phyloP scores from a whole-genome alignment of 176 grass and related monocot species.

The Phoenix roebelenii region DNA sequence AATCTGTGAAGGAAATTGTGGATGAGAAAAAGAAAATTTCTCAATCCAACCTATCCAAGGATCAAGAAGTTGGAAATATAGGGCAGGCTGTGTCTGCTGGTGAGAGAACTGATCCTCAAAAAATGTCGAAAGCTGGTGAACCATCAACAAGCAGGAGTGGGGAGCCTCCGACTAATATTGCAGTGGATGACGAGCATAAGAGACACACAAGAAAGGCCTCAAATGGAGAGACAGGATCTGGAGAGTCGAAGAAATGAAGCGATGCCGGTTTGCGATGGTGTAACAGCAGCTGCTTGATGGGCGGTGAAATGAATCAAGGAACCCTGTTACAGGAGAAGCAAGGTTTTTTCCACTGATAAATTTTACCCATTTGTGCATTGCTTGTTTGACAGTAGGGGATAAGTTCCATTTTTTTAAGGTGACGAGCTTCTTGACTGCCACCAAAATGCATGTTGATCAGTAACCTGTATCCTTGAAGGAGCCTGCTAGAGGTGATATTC shows the following conservation, averaged over 20 bases:
- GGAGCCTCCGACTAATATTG: not conserved
- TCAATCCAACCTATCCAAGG: slow-evolving; percentile 9
- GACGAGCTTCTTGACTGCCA: no score
- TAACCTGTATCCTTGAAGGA: no score
- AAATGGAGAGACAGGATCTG: not conserved
- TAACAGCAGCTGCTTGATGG: not conserved
- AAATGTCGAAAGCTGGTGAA: not conserved
- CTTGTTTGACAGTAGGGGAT: not conserved
- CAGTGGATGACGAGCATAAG: slow-evolving; percentile 1
- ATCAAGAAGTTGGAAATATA: slow-evolving; percentile 4
- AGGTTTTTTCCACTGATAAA: not conserved
- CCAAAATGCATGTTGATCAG: no score
- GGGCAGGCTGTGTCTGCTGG: not conserved
- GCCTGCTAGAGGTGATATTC: no score
- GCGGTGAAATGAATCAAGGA: not conserved
- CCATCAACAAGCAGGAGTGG: not conserved
- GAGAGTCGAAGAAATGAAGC: not conserved
- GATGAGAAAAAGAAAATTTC: slow-evolving; percentile 44
- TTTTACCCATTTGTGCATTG: not conserved
- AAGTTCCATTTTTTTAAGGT: no score
- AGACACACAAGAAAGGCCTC: not conserved
- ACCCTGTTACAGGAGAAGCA: not conserved
- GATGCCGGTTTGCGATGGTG: no score
- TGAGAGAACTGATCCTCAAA: slow-evolving; percentile 2
- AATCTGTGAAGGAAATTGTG: slow-evolving; percentile 49